A percentile compares a stretch with the other conserved stretches of the same genome.
These are phyloP conservation scores for Trichoderma koningii DNA, from an alignment of 2,329 filamentous ascomycete species.

Conservation along the genomic window DNA sequence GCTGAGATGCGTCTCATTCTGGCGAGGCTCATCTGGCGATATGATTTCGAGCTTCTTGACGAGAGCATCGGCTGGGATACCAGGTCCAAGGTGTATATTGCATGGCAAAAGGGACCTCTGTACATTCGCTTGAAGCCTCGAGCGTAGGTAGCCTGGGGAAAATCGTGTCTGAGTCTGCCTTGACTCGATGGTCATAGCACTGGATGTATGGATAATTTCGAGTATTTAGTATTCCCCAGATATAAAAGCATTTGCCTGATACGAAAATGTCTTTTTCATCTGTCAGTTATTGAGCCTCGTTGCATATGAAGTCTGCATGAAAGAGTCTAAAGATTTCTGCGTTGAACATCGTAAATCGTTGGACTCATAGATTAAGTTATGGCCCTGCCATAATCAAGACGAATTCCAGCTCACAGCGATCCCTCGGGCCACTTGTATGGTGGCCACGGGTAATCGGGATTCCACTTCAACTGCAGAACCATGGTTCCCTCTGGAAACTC, in stretches of 20 bases:
- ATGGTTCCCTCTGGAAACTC: conserved; percentile 32
- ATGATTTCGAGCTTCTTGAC: conserved; percentile 36
- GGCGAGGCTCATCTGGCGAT: conserved; percentile 34
- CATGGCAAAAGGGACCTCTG: conserved; percentile 24
- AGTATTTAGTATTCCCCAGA: too few relatives aligned
- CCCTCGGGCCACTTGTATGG: conserved; percentile 14
- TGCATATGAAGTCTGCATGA: too few relatives aligned
- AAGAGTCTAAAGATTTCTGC: too few relatives aligned
- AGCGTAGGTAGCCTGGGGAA: not conserved
- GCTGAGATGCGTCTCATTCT: conserved; percentile 38
- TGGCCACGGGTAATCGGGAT: conserved; percentile 30
- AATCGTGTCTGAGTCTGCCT: too few relatives aligned
- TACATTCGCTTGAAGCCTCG: conserved; percentile 13
- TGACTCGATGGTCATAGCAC: not conserved
- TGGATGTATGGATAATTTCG: too few relatives aligned
- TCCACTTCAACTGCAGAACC: conserved; percentile 26
- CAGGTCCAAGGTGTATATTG: conserved; percentile 3
- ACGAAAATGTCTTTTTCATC: too few relatives aligned
- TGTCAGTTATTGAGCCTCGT: too few relatives aligned
- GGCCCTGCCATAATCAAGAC: not conserved
- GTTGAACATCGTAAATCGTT: too few relatives aligned
- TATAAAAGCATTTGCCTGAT: too few relatives aligned
- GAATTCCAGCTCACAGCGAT: not conserved
- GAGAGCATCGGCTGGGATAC: conserved; percentile 24
- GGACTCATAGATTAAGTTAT: too few relatives aligned